These are phyloP conservation scores for Aspergillus diversus DNA, from an alignment of 495 filamentous ascomycete genomes.

Conservation along the genomic window DNA sequence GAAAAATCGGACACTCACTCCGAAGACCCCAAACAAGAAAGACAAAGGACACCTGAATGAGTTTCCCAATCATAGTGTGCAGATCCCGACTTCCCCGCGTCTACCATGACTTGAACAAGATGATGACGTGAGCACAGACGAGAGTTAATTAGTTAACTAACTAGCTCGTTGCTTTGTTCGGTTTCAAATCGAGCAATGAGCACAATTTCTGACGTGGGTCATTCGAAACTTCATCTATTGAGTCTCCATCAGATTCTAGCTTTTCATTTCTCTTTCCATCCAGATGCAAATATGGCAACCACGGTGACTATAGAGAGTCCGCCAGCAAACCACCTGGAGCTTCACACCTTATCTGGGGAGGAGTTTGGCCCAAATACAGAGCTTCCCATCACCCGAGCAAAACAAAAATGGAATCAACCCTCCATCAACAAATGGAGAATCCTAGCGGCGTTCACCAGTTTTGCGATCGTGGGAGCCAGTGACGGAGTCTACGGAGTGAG, in stretches of 20 bases:
- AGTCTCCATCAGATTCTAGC: not conserved
- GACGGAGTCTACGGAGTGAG: slow-evolving; percentile 72
- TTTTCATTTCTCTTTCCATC: slow-evolving; percentile 2
- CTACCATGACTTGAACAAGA: not conserved
- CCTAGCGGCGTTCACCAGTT: slow-evolving; percentile 60
- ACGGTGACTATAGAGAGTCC: slow-evolving; percentile 16
- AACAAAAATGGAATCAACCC: slow-evolving; percentile 68
- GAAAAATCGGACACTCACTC: too few relatives aligned
- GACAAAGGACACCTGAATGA: too few relatives aligned
- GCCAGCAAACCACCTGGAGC: not conserved
- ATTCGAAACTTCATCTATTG: not conserved
- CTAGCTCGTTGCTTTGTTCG: not conserved
- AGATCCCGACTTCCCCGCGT: slow-evolving; percentile 1
- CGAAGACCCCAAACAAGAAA: too few relatives aligned
- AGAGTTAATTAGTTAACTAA: not conserved
- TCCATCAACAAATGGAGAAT: slow-evolving; percentile 64
- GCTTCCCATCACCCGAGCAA: slow-evolving; percentile 7
- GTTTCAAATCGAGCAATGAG: not conserved
- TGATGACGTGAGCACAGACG: not conserved
- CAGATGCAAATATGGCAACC: slow-evolving; percentile 7
- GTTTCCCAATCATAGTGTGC: not conserved
- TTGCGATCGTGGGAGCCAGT: slow-evolving; percentile 71
- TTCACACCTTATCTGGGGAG: slow-evolving; percentile 1
- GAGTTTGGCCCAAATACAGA: slow-evolving; percentile 7
- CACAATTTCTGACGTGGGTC: too few relatives aligned